Percentiles rank a stretch among this genome's conserved stretches.
Evolutionary conservation across 2,329 filamentous ascomycete species (phyloP).

Genomic region (Exserohilum rostratum): DNA sequence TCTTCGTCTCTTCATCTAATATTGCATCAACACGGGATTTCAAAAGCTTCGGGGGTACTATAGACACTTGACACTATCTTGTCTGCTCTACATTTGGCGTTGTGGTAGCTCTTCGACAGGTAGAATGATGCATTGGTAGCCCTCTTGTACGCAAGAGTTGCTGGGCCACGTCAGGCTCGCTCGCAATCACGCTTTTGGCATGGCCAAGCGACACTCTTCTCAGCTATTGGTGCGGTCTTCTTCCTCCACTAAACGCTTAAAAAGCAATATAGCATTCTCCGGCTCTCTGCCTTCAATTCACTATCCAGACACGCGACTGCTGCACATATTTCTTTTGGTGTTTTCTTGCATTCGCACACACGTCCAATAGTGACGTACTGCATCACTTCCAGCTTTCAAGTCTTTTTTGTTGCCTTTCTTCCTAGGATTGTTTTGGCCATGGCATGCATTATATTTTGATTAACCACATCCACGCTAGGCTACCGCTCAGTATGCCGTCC

Average conservation of each 20-base stretch:
- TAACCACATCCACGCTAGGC: neutral
- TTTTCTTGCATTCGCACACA: too few relatives aligned
- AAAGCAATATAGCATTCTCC: slow-evolving; percentile 2
- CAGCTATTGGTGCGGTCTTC: slow-evolving; percentile 2
- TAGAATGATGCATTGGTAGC: slow-evolving; percentile 43
- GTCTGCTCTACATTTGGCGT: slow-evolving; percentile 32
- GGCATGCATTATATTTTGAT: neutral
- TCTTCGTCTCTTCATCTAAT: slow-evolving; percentile 24
- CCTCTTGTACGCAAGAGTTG: slow-evolving; percentile 25
- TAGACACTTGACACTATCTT: slow-evolving; percentile 27
- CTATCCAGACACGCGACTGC: neutral
- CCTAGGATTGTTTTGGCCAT: too few relatives aligned
- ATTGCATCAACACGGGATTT: slow-evolving; percentile 36
- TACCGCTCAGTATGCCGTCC: slow-evolving; percentile 45
- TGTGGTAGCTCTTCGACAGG: slow-evolving; percentile 39
- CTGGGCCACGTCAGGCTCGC: slow-evolving; percentile 29
- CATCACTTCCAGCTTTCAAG: too few relatives aligned
- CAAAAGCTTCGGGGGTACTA: slow-evolving; percentile 36
- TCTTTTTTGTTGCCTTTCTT: too few relatives aligned
- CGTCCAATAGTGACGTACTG: neutral
- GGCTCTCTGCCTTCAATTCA: neutral
- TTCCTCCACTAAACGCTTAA: neutral
- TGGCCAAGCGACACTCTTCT: slow-evolving; percentile 18
- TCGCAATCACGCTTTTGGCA: slow-evolving; percentile 35
- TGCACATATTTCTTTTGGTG: neutral